A percentile compares a stretch with the other conserved stretches of the same genome.
These are phyloP conservation scores for Ophiostoma tasmaniense DNA, from an alignment of 2,329 filamentous ascomycete genomes.

Conservation along the genomic window DNA sequence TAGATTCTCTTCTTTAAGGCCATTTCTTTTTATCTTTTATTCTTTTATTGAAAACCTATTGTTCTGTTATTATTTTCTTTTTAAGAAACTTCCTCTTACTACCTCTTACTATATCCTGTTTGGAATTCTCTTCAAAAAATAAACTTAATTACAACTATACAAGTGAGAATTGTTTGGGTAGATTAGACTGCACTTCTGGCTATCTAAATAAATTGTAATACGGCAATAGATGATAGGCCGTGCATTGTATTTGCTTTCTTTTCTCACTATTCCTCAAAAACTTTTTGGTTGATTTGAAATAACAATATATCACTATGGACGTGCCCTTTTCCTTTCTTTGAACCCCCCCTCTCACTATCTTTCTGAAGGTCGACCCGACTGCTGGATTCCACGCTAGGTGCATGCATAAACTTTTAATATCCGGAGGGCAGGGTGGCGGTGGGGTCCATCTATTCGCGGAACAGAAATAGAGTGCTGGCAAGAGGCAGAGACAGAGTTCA, in stretches of 20 bases:
- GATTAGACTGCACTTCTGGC: not conserved
- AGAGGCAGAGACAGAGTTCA: not conserved
- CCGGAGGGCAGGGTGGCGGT: slow-evolving; percentile 15
- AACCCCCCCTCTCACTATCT: not conserved
- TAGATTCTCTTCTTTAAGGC: too few species aligned
- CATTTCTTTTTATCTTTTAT: too few species aligned
- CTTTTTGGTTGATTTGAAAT: not conserved
- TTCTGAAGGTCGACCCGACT: slow-evolving; percentile 6
- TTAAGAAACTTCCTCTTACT: too few species aligned
- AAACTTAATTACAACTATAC: too few species aligned
- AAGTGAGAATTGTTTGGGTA: not conserved
- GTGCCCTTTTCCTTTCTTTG: not conserved
- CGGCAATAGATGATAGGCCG: not conserved
- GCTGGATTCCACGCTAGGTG: slow-evolving; percentile 10
- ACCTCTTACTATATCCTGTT: too few species aligned
- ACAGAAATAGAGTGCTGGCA: not conserved
- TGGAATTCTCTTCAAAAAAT: too few species aligned
- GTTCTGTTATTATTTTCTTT: not conserved
- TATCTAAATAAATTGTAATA: not conserved
- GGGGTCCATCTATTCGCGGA: slow-evolving; percentile 3
- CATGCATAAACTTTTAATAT: slow-evolving; percentile 20
- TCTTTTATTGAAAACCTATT: too few species aligned
- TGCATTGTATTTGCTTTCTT: not conserved
- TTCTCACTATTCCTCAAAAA: not conserved
- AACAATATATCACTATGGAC: not conserved